Evolutionary conservation across 371 early-diverging fungal species (phyloP).

Genomic region (Saksenaea oblongispora): DNA sequence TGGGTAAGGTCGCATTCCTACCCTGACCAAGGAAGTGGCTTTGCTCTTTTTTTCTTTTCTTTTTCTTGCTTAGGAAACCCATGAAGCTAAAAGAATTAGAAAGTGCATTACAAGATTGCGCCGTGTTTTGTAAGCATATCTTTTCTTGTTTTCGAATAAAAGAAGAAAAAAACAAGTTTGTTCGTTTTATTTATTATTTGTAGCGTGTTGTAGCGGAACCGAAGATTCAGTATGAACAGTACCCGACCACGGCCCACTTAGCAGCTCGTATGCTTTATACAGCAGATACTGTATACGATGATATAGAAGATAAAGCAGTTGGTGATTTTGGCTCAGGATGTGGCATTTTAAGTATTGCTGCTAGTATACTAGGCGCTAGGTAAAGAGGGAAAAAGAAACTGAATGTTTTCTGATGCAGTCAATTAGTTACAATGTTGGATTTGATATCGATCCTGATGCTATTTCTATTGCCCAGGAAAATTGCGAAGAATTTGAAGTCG

Average conservation of each 20-base stretch:
- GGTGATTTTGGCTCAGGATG: slow-evolving; percentile 87
- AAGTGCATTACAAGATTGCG: slow-evolving; percentile 71
- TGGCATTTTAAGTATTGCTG: slow-evolving; percentile 72
- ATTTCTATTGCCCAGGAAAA: slow-evolving; percentile 74
- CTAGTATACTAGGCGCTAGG: slow-evolving; percentile 65
- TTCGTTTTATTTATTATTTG: slow-evolving; percentile 8
- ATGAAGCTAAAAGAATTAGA: slow-evolving; percentile 84
- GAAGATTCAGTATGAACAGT: slow-evolving; percentile 84
- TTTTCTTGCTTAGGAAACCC: too few species aligned
- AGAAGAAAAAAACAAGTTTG: not conserved
- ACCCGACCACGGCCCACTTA: slow-evolving; percentile 84
- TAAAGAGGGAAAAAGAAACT: slow-evolving; percentile 7
- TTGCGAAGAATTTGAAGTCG: slow-evolving; percentile 67
- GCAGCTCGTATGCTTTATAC: slow-evolving; percentile 85
- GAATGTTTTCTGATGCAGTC: not conserved
- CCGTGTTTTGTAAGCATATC: slow-evolving; percentile 56
- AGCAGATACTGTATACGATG: slow-evolving; percentile 74
- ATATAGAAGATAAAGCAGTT: slow-evolving; percentile 74
- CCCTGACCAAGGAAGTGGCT: not conserved
- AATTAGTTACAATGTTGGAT: slow-evolving; percentile 60
- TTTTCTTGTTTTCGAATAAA: not conserved
- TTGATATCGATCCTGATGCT: slow-evolving; percentile 85
- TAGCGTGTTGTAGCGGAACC: slow-evolving; percentile 53
- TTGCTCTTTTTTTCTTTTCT: not conserved
- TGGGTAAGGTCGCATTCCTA: not conserved